phyloP scores from a whole-genome alignment of 2,329 filamentous ascomycete genomes.

The Stagonosporopsis vannaccii region DNA sequence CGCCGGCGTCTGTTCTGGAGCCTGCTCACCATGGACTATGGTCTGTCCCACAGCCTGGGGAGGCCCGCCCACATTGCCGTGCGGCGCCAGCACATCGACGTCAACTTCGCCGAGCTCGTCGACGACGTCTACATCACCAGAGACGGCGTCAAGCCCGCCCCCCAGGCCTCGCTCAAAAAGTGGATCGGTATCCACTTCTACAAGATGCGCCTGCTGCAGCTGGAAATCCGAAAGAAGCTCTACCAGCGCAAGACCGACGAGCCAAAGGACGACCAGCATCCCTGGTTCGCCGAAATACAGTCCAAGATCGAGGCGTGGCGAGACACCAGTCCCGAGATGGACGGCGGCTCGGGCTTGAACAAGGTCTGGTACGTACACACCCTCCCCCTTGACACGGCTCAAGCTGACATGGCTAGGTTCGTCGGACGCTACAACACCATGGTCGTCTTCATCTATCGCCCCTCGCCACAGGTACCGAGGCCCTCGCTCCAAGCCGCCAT shows the following conservation, averaged over 20 bases:
- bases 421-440: conserved; percentile 81
- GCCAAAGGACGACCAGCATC: conserved; percentile 79
- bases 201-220: conserved; percentile 86
- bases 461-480: conserved; percentile 88
- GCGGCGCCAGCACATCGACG: conserved; percentile 80
- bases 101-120: conserved; percentile 82
- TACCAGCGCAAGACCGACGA: conserved; percentile 84
- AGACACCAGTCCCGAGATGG: conserved; percentile 75
- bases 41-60: conserved; percentile 85
- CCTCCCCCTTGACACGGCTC: neutral
- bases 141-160: conserved; percentile 73
- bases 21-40: conserved; percentile 85
- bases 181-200: conserved; percentile 91
- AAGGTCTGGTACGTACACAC: conserved; percentile 73
- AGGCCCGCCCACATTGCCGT: conserved; percentile 86
- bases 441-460: conserved; percentile 85
- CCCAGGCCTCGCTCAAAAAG: conserved; percentile 80
- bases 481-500: conserved; percentile 80
- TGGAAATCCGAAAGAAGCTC: conserved; percentile 83
- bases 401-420: conserved; percentile 56
- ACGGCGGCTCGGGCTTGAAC: conserved; percentile 73
- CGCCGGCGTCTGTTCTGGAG: conserved; percentile 88
- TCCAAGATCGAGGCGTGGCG: conserved; percentile 81
- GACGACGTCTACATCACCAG: conserved; percentile 84
- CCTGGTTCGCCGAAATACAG: conserved; percentile 86